Conservation (phyloP, 2,329 filamentous ascomycete species). For the Pseudopyricularia cyperi region DNA sequence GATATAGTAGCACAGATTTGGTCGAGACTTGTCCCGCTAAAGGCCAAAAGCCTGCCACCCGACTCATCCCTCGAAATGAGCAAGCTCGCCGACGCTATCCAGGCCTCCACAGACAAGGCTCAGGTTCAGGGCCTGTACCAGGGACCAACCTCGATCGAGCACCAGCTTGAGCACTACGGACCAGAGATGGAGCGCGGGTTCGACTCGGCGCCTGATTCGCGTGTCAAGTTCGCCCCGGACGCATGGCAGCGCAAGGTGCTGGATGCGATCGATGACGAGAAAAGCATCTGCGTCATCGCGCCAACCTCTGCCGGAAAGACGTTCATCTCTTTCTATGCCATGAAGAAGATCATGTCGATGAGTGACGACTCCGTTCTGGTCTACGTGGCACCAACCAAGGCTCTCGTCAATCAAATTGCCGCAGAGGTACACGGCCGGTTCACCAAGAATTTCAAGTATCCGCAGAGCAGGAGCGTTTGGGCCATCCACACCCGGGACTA, state of each 20-base stretch:
- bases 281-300: constrained; percentile 62
- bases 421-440: constrained; percentile 67
- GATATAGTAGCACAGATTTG: constrained; percentile 10
- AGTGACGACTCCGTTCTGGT: constrained; percentile 60
- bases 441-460: constrained; percentile 47
- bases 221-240: constrained; percentile 61
- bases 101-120: not conserved
- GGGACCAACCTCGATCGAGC: constrained; percentile 23
- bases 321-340: constrained; percentile 75
- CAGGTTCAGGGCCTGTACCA: not conserved
- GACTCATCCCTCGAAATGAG: constrained; percentile 1
- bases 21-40: constrained; percentile 7
- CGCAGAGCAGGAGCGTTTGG: constrained; percentile 55
- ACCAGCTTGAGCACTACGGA: constrained; percentile 56
- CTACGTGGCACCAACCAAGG: constrained; percentile 72
- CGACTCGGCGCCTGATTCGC: constrained; percentile 51
- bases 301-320: constrained; percentile 73
- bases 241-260: constrained; percentile 64
- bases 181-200: constrained; percentile 67
- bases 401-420: constrained; percentile 72
- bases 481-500: constrained; percentile 67
- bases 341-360: constrained; percentile 59
- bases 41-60: constrained; percentile 4
- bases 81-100: not conserved
- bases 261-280: constrained; percentile 56